Conservation (phyloP, 805 yeast species). For the Hanseniaspora occidentalis region DNA sequence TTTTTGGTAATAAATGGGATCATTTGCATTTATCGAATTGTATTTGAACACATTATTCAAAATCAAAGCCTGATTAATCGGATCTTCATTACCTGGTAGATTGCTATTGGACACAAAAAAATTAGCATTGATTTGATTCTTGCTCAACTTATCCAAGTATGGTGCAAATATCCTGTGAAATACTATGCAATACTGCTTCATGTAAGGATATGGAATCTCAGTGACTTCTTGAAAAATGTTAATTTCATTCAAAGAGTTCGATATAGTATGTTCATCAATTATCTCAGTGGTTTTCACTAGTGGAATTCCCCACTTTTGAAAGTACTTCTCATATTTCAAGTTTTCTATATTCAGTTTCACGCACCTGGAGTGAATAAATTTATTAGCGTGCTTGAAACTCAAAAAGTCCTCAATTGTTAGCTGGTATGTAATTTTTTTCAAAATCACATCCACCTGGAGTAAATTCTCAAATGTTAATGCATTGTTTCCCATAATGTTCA, state of each 20-base stretch:
- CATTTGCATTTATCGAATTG: slow-evolving; percentile 14
- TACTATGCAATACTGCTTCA: slow-evolving; percentile 10
- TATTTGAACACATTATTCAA: slow-evolving; percentile 13
- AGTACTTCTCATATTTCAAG: background rate
- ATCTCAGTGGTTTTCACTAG: background rate
- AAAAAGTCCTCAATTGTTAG: slow-evolving; percentile 17
- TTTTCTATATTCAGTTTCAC: slow-evolving; percentile 8
- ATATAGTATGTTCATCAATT: slow-evolving; percentile 4
- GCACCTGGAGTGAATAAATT: slow-evolving; percentile 13
- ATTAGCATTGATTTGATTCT: slow-evolving; percentile 12
- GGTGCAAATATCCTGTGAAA: slow-evolving; percentile 12
- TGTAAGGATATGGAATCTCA: slow-evolving; percentile 8
- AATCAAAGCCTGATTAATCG: slow-evolving; percentile 17
- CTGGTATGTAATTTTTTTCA: slow-evolving; percentile 13
- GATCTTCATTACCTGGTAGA: slow-evolving; percentile 17
- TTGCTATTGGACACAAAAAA: slow-evolving; percentile 13
- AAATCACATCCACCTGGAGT: slow-evolving; percentile 16
- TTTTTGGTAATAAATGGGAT: slow-evolving; percentile 2
- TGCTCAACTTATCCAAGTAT: slow-evolving; percentile 15
- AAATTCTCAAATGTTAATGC: slow-evolving; percentile 14
- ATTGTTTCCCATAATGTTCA: background rate
- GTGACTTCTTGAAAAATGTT: slow-evolving; percentile 13
- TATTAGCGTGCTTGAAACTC: slow-evolving; percentile 15
- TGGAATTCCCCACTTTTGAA: background rate
- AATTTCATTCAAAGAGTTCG: slow-evolving; percentile 8